Evolutionary conservation across 164 flowering plant genomes (phyloP).

Genomic region (Pachysandra terminalis): DNA sequence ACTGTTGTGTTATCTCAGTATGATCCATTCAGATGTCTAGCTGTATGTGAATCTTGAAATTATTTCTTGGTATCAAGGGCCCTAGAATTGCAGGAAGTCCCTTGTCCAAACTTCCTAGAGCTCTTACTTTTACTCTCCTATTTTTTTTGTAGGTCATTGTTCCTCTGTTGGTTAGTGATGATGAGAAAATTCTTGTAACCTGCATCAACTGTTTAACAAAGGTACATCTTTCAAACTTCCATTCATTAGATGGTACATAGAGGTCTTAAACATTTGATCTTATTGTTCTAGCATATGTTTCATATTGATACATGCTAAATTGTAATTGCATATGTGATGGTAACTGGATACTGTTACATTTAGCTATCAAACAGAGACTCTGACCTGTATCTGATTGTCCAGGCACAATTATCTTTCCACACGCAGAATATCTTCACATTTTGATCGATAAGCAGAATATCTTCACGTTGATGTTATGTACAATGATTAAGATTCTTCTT

Average conservation of each 20-base stretch:
- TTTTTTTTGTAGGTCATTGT: slow-evolving; percentile 66
- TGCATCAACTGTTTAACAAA: slow-evolving; percentile 93
- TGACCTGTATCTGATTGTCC: too few species aligned
- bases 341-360: too few species aligned
- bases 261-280: neutral
- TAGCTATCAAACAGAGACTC: too few species aligned
- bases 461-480: too few species aligned
- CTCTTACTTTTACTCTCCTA: neutral
- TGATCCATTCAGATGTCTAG: slow-evolving; percentile 84
- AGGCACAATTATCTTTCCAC: too few species aligned
- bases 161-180: slow-evolving; percentile 87
- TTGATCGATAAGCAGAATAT: too few species aligned
- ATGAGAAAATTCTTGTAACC: slow-evolving; percentile 92
- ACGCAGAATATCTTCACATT: too few species aligned
- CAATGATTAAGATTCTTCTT: too few species aligned
- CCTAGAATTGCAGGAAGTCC: neutral
- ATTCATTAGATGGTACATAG: neutral
- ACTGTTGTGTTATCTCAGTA: slow-evolving; percentile 66
- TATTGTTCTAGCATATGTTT: neutral
- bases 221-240: slow-evolving; percentile 37
- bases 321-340: neutral
- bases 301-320: neutral
- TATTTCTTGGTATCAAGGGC: neutral
- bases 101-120: neutral
- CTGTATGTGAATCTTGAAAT: slow-evolving; percentile 40